Conservation (phyloP, 306 rosid genomes). For the Pyrus bretschneideri region DNA sequence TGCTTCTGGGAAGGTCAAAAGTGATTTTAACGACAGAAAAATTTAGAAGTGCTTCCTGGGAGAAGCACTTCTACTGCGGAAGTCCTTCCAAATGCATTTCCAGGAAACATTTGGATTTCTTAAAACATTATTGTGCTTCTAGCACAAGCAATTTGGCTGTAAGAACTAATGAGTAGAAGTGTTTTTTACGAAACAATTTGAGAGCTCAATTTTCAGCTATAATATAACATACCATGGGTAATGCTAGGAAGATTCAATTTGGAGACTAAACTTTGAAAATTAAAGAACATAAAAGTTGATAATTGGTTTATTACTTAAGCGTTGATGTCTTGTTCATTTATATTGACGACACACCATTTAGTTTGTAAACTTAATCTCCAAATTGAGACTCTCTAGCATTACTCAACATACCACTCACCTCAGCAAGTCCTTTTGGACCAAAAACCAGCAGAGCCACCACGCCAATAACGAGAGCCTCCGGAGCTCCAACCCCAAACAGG, state of each 20-base stretch:
- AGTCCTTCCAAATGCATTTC: neutral
- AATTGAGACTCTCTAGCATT: too few species aligned
- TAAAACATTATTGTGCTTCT: neutral
- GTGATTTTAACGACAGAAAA: neutral
- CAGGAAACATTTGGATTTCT: neutral
- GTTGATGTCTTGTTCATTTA: too few species aligned
- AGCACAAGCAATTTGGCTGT: neutral
- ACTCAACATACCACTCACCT: slow-evolving; percentile 48
- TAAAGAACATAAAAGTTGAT: rapidly evolving
- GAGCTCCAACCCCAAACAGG: slow-evolving; percentile 98
- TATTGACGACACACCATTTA: too few species aligned
- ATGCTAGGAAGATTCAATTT: too few species aligned
- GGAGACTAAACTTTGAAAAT: too few species aligned
- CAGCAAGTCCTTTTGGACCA: slow-evolving; percentile 99
- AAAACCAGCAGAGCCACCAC: slow-evolving; percentile 97
- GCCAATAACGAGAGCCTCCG: slow-evolving; percentile 96
- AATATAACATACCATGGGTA: neutral
- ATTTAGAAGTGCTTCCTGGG: neutral
- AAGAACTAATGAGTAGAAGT: neutral
- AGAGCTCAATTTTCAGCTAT: neutral
- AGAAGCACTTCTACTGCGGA: neutral
- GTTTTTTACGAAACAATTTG: neutral
- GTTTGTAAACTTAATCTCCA: too few species aligned
- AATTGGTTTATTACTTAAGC: too few species aligned
- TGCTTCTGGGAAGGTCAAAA: neutral